A percentile compares a stretch with the other conserved stretches of the same genome.
phyloP scores from a whole-genome alignment of 768 basidiomycete species.

The Suillus weaverae region DNA sequence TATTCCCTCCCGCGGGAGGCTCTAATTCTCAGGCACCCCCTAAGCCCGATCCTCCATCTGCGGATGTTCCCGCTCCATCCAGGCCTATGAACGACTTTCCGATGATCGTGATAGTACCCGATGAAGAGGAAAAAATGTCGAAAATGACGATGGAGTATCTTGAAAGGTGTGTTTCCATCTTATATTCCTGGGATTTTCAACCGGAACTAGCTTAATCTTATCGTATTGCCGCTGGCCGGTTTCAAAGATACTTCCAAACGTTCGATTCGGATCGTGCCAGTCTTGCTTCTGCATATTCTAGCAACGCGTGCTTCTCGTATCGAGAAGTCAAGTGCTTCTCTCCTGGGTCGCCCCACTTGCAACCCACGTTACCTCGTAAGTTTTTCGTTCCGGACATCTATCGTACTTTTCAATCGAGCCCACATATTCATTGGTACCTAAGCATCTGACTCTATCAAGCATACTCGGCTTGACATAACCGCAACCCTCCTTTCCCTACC shows the following conservation, averaged over 20 bases:
- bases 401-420: not conserved
- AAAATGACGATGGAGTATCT: slow-evolving; percentile 32
- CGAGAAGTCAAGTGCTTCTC: slow-evolving; percentile 19
- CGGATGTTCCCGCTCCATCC: not conserved
- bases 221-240: slow-evolving; percentile 10
- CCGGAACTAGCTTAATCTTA: slow-evolving; percentile 1
- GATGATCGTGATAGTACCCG: not conserved
- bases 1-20: slow-evolving; percentile 3
- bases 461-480: slow-evolving; percentile 28
- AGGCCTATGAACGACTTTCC: not conserved
- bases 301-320: slow-evolving; percentile 32
- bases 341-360: not conserved
- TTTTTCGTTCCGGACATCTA: not conserved
- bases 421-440: not conserved
- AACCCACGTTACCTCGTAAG: slow-evolving; percentile 21
- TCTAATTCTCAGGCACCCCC: not conserved
- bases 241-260: slow-evolving; percentile 30
- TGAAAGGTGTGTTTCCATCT: slow-evolving; percentile 23
- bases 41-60: not conserved
- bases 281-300: slow-evolving; percentile 33
- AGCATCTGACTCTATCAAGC: slow-evolving; percentile 13
- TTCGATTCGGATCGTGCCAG: slow-evolving; percentile 33
- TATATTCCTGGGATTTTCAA: not conserved
- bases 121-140: slow-evolving; percentile 25
- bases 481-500: slow-evolving; percentile 27